phyloP scores from a whole-genome alignment of 805 yeast species.

The Myxozyma neotropica region DNA sequence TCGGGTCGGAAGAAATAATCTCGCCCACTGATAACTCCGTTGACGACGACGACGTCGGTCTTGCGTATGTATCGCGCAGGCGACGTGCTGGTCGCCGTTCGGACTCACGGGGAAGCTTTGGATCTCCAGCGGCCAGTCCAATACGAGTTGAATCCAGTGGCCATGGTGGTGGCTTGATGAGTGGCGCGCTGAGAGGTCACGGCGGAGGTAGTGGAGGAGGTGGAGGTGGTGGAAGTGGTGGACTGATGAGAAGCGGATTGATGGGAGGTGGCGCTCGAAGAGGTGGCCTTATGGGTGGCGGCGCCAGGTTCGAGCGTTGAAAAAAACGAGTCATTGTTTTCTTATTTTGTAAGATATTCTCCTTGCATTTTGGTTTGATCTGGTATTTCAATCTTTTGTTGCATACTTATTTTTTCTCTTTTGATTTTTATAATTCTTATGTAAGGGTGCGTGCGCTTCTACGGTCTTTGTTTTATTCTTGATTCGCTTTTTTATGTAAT shows the following conservation, averaged over 20 bases:
- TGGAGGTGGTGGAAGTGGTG: constrained; percentile 7
- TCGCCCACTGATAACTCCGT: constrained; percentile 53
- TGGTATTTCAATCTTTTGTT: neutral
- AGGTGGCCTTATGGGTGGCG: constrained; percentile 27
- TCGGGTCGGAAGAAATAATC: constrained; percentile 74
- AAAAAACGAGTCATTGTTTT: neutral
- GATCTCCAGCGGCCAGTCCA: constrained; percentile 4
- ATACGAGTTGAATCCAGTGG: constrained; percentile 2
- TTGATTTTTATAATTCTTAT: too few species aligned
- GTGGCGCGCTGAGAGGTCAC: constrained; percentile 16
- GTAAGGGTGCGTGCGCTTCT: too few species aligned
- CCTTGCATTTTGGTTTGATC: constrained; percentile 1
- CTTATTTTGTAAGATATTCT: neutral
- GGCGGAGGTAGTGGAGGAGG: neutral
- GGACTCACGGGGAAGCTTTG: constrained; percentile 23
- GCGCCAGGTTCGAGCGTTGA: constrained; percentile 8
- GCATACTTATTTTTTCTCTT: neutral
- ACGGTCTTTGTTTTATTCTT: neutral
- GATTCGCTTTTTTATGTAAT: neutral
- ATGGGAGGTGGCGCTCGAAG: constrained; percentile 15
- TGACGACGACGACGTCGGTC: constrained; percentile 41
- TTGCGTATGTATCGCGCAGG: constrained; percentile 28
- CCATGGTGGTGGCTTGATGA: constrained; percentile 24
- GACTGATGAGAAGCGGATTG: constrained; percentile 14
- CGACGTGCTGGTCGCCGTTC: constrained; percentile 26